These are phyloP conservation scores for Claviceps africana DNA, from an alignment of 2,329 filamentous ascomycete genomes.

Conservation along the genomic window DNA sequence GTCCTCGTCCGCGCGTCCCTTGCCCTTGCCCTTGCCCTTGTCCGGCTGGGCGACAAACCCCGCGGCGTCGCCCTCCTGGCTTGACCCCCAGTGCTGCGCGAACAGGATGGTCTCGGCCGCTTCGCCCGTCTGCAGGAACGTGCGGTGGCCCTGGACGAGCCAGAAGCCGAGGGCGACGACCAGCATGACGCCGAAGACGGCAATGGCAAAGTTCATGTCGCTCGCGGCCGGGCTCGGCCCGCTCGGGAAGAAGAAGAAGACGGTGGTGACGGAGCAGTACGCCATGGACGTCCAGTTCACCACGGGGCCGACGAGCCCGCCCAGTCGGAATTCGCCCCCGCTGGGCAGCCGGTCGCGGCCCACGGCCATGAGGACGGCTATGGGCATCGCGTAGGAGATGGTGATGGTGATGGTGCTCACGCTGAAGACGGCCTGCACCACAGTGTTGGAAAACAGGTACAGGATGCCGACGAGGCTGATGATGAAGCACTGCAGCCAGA, in stretches of 20 bases:
- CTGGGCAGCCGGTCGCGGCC: slow-evolving; percentile 39
- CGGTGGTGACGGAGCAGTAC: slow-evolving; percentile 36
- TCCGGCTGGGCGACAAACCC: neutral
- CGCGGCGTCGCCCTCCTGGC: neutral
- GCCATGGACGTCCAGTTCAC: slow-evolving; percentile 35
- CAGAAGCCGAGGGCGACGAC: slow-evolving; percentile 35
- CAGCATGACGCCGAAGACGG: slow-evolving; percentile 41
- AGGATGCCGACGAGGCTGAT: slow-evolving; percentile 35
- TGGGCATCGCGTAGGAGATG: slow-evolving; percentile 35
- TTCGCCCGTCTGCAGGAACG: slow-evolving; percentile 12
- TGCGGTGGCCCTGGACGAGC: slow-evolving; percentile 30
- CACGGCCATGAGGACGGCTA: slow-evolving; percentile 29
- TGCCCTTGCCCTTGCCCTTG: too few species aligned
- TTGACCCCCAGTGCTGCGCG: slow-evolving; percentile 1
- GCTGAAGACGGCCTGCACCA: slow-evolving; percentile 38
- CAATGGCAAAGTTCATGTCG: slow-evolving; percentile 47
- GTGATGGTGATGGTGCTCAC: slow-evolving; percentile 44
- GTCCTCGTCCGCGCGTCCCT: neutral
- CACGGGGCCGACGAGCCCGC: slow-evolving; percentile 27
- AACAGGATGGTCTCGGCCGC: slow-evolving; percentile 10
- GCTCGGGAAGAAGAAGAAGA: slow-evolving; percentile 42
- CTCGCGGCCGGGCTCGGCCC: slow-evolving; percentile 27
- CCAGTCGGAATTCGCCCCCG: slow-evolving; percentile 28
- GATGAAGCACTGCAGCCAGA: slow-evolving; percentile 36
- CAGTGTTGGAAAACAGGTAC: slow-evolving; percentile 39